These are phyloP conservation scores for Auricularia cornea DNA, from an alignment of 768 basidiomycete genomes.

Conservation along the genomic window DNA sequence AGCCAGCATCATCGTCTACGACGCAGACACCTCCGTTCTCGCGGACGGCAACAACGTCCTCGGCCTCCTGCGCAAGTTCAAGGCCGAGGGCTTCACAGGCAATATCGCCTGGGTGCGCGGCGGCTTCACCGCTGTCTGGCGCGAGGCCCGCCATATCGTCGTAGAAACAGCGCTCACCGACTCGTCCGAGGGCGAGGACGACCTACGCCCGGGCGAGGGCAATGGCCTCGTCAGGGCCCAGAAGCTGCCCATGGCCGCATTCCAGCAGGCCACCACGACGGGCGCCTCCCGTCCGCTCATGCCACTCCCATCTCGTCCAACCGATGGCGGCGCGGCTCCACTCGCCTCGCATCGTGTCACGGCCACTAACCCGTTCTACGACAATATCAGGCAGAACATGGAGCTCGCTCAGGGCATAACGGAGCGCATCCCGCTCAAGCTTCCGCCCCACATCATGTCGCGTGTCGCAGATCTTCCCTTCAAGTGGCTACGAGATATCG, in stretches of 20 bases:
- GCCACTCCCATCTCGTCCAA: conserved; percentile 15
- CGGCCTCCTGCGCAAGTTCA: conserved; percentile 71
- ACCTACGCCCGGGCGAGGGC: conserved; percentile 17
- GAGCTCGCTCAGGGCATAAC: conserved; percentile 63
- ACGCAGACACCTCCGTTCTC: conserved; percentile 61
- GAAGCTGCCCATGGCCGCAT: conserved; percentile 27
- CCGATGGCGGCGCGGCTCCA: conserved; percentile 13
- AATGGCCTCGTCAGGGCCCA: conserved; percentile 11
- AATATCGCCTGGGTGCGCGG: conserved; percentile 74
- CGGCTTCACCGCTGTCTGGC: conserved; percentile 63
- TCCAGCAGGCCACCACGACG: conserved; percentile 24
- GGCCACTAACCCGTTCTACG: conserved; percentile 86
- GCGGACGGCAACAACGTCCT: conserved; percentile 59
- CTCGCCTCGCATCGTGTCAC: conserved; percentile 19
- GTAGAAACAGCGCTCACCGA: conserved; percentile 37
- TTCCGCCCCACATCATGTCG: conserved; percentile 33
- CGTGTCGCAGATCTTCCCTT: conserved; percentile 73
- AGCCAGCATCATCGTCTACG: conserved; percentile 70
- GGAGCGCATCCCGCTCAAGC: conserved; percentile 70
- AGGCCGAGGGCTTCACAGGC: conserved; percentile 47
- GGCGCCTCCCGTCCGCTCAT: not conserved
- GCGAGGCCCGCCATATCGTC: conserved; percentile 29
- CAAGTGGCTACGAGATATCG: conserved; percentile 69
- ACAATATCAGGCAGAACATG: conserved; percentile 81
- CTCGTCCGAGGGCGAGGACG: conserved; percentile 38